Base-by-base conservation (phyloP, 2,329 filamentous ascomycete species). In the Ustulina deusta region DNA sequence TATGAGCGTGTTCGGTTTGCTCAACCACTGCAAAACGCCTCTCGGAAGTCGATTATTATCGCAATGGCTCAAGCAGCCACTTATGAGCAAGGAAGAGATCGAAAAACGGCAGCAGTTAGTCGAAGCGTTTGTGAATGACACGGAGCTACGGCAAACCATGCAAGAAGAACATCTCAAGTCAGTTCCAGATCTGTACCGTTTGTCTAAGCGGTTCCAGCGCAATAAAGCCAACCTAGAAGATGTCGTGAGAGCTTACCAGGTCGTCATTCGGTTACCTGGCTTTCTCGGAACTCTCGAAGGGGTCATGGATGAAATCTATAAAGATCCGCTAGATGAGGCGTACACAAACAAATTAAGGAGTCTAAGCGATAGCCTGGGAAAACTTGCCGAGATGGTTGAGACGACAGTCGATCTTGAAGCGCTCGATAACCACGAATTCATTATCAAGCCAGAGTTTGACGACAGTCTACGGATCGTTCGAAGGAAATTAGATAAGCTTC, bases 391-490 rank as follows among this genome's bases (percentile, higher is more conserved):
- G 78, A 97, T 99, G 93, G 96, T 99, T 0, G 96, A 99, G 82
- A 97, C 96, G 1, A 99, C 97, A 0, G 94, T 99, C 15, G 96
- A 99, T 76, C 87, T 99, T 0, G 93, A 97, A 65, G 96, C 96
- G 2, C 87, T 99, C 11, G 95, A 99, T 75, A 94, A 96, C 72
- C 96, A 99, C 77, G 96, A 99, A 78, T 99, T 97, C 81, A 95
- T 97, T 75, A 99, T 99, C 86, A 99, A 98, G 81, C 93, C 97
- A 0, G 96, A 99, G 77, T 99, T 97, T 71, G 96, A 99, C 75
- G 94, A 97, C 66, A 88, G 90, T 62, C 84, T 99, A 42, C 89
- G 91, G 20, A 89, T 93, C n/a, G 97, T 99, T 73, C 90, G 93
- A 60, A 94, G 93, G 81, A 96, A 95, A 78, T 88, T 99, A 1